Evolutionary conservation across 2,329 filamentous ascomycete genomes (phyloP).

Genomic region (Bipolaris cookei): DNA sequence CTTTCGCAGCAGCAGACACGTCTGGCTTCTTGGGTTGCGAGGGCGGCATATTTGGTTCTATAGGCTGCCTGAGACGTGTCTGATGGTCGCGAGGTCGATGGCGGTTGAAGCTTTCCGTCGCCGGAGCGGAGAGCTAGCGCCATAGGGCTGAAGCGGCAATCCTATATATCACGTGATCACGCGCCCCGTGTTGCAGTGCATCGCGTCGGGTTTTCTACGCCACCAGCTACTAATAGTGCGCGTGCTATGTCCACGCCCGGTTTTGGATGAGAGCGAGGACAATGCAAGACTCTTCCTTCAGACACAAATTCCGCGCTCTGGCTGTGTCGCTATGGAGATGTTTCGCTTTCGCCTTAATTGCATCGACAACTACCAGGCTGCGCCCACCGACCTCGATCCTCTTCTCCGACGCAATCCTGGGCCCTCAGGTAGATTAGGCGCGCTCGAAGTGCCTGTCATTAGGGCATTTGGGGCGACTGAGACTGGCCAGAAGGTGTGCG

Average conservation of each 20-base stretch:
- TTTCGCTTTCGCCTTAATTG: conserved; percentile 95
- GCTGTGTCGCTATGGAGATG: conserved; percentile 63
- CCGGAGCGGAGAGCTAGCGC: conserved; percentile 29
- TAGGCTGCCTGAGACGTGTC: conserved; percentile 3
- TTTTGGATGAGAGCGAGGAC: conserved; percentile 17
- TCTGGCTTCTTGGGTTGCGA: conserved; percentile 58
- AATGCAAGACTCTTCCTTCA: conserved; percentile 14
- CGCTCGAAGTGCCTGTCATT: conserved; percentile 81
- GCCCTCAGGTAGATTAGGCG: conserved; percentile 63
- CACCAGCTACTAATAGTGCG: neutral
- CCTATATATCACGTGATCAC: conserved; percentile 29
- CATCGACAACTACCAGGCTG: conserved; percentile 90
- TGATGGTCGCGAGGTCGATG: conserved; percentile 3
- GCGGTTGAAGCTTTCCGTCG: conserved; percentile 17
- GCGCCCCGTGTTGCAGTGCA: conserved; percentile 22
- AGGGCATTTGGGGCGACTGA: conserved; percentile 92
- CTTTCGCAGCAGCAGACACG: conserved; percentile 68
- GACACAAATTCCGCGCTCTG: neutral
- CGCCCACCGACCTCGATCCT: conserved; percentile 80
- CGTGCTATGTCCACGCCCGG: conserved; percentile 2
- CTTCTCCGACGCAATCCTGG: conserved; percentile 70
- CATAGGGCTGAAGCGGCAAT: conserved; percentile 39
- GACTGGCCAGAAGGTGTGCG: conserved; percentile 93
- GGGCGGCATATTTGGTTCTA: conserved; percentile 53
- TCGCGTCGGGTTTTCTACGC: conserved; percentile 15